phyloP scores from a whole-genome alignment of 176 grass and related monocot genomes.

The Cenchrus purpureus region DNA sequence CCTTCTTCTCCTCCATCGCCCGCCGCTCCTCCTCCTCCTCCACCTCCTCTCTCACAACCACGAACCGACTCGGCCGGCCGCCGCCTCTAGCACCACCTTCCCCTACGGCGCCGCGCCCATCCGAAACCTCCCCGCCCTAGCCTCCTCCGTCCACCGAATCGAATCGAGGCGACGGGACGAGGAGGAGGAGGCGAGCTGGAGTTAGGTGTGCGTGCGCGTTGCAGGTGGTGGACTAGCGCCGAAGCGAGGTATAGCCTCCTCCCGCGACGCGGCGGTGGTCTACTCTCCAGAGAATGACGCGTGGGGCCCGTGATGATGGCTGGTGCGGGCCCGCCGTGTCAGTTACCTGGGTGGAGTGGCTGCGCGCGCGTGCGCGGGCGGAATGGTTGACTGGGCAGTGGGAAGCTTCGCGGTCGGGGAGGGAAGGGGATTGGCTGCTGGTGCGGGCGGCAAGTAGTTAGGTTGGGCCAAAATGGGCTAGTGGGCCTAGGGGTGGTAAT shows the following conservation, averaged over 20 bases:
- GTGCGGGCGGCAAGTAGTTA: neutral
- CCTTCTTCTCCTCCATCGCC: slow-evolving; percentile 75
- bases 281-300: neutral
- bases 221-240: slow-evolving; percentile 16
- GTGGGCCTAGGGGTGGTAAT: no score
- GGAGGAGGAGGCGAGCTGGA: neutral
- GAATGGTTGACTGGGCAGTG: neutral
- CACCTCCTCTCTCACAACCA: neutral
- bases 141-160: neutral
- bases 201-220: neutral
- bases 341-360: neutral
- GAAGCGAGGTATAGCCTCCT: slow-evolving; percentile 44
- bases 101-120: slow-evolving; percentile 22
- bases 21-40: neutral
- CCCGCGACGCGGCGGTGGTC: neutral
- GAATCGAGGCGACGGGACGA: neutral
- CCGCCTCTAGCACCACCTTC: slow-evolving; percentile 30
- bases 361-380: neutral
- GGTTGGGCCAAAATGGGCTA: neutral
- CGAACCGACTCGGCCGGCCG: no score
- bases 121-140: slow-evolving; percentile 17
- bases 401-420: neutral
- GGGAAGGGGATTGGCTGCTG: neutral
- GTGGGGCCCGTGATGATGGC: neutral
- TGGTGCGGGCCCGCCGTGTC: rapidly evolving